A percentile compares a stretch with the other conserved stretches of the same genome.
Conservation (phyloP, 352 stramenopile species). For the Globisporangium recalcitrans region DNA sequence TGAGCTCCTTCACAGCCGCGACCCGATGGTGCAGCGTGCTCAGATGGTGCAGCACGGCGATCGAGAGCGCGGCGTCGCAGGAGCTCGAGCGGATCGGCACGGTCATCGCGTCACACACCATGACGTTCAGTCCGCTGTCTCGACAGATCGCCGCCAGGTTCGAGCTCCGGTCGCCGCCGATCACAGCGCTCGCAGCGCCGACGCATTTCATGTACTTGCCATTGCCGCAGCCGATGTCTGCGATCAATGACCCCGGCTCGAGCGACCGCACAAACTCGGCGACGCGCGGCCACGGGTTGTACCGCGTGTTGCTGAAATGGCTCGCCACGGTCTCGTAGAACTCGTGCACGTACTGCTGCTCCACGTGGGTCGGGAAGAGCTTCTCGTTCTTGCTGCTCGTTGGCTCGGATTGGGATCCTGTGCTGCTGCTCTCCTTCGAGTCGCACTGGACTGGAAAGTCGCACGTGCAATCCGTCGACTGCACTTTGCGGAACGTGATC, state of each 20-base stretch:
- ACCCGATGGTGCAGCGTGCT: slow-evolving; percentile 68
- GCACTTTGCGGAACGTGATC: slow-evolving; percentile 87
- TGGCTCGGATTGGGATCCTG: background rate
- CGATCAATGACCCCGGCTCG: slow-evolving; percentile 54
- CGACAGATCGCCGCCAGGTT: slow-evolving; percentile 65
- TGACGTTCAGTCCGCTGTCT: slow-evolving; percentile 50
- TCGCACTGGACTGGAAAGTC: slow-evolving; percentile 70
- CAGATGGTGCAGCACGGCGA: slow-evolving; percentile 82
- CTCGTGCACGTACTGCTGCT: slow-evolving; percentile 80
- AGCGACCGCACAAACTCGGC: slow-evolving; percentile 58
- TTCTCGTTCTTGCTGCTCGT: slow-evolving; percentile 11
- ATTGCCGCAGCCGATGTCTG: slow-evolving; percentile 83
- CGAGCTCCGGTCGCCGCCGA: slow-evolving; percentile 65
- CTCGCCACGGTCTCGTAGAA: slow-evolving; percentile 83
- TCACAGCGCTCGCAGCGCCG: slow-evolving; percentile 35
- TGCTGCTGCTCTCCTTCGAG: slow-evolving; percentile 4
- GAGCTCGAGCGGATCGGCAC: slow-evolving; percentile 69
- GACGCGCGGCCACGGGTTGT: slow-evolving; percentile 79
- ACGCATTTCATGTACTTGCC: slow-evolving; percentile 89
- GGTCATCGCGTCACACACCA: slow-evolving; percentile 68
- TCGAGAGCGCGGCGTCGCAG: slow-evolving; percentile 79
- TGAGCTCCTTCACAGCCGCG: slow-evolving; percentile 67
- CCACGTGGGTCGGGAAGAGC: slow-evolving; percentile 52
- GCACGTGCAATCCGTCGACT: slow-evolving; percentile 59
- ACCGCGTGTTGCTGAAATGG: slow-evolving; percentile 85